Percentiles rank a stretch among this genome's conserved stretches.
These are phyloP conservation scores for Aspergillus aculeatus DNA, from an alignment of 2,329 filamentous ascomycete species.

Conservation along the genomic window DNA sequence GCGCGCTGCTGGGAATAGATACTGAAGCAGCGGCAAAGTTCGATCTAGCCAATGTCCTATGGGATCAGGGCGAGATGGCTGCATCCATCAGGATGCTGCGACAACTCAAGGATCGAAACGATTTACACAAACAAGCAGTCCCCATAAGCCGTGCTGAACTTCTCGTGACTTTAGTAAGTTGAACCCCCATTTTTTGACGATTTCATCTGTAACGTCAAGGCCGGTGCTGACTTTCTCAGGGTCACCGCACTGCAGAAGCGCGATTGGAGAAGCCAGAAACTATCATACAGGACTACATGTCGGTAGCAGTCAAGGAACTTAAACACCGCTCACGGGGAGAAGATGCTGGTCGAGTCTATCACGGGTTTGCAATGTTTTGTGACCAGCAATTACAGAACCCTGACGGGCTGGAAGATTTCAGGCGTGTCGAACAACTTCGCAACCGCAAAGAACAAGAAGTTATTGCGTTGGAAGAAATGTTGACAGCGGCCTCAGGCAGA, in stretches of 20 bases:
- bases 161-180: constrained; percentile 71
- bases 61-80: constrained; percentile 89
- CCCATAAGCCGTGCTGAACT: constrained; percentile 73
- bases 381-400: constrained; percentile 89
- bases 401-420: constrained; percentile 79
- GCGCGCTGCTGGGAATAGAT: constrained; percentile 67
- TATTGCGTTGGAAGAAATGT: constrained; percentile 64
- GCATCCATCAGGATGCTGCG: constrained; percentile 88
- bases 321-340: constrained; percentile 65
- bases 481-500: constrained; percentile 49
- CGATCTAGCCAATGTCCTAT: constrained; percentile 85
- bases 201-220: background rate
- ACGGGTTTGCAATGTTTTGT: constrained; percentile 93
- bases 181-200: background rate
- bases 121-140: constrained; percentile 68
- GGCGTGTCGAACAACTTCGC: constrained; percentile 73
- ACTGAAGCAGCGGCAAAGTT: constrained; percentile 75
- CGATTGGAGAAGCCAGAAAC: constrained; percentile 85
- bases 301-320: constrained; percentile 79
- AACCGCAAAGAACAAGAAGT: constrained; percentile 81
- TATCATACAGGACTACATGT: constrained; percentile 83
- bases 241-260: constrained; percentile 84
- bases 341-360: constrained; percentile 84
- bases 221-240: constrained; percentile 45
- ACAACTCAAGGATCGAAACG: constrained; percentile 62